Evolutionary conservation across 78 protist genomes (phyloP), one percentile per base, ranked within the genome.

Genomic region (Neovahlkampfia damariscottae): DNA sequence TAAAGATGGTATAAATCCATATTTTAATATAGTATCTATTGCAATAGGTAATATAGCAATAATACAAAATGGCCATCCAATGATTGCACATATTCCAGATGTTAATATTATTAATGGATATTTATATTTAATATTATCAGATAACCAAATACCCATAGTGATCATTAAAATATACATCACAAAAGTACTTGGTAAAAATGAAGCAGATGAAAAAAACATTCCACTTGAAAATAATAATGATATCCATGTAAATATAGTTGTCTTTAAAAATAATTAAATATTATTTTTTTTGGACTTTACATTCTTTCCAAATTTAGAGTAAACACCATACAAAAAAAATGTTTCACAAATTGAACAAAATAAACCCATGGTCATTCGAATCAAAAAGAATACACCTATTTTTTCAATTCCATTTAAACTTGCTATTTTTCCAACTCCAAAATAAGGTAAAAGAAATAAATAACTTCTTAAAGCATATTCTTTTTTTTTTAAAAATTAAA

Each of bases 401-500:
- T 73, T 78, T 34, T 8, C 8, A 59, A 19, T 50, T n/a, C 34
- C 19, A 19, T n/a, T n/a, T 50, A 50, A 50, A 19, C 19, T 50
- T 50, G 62, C 19, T 30, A 76, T 36, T 39, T 58, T 3, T 67
- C 58, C 81, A 1, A 38, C 68, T 3, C 9, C 70, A 30, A n/a
- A 6, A 81, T 82, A 50, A 7, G 40, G 58, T 29, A 59, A 30
- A 9, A 93, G 4, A 70, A 88, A 93, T 3, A 70, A 38, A 41
- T 81, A 92, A 30, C 95, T 86, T 35, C 97, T 83, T 1, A 93
- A 74, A 36, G 92, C 94, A 41, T 83, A 92, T 29, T 8, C 37
- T 6, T n/a, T n/a, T n/a, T n/a, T n/a, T n/a, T n/a, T n/a, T n/a
- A n/a, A n/a, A n/a, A n/a, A n/a, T n/a, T n/a, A n/a, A n/a, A n/a